Percentiles rank a stretch among this genome's conserved stretches.
Conservation (phyloP, 345 rosid genomes). For the Odontarrhena argentea region DNA sequence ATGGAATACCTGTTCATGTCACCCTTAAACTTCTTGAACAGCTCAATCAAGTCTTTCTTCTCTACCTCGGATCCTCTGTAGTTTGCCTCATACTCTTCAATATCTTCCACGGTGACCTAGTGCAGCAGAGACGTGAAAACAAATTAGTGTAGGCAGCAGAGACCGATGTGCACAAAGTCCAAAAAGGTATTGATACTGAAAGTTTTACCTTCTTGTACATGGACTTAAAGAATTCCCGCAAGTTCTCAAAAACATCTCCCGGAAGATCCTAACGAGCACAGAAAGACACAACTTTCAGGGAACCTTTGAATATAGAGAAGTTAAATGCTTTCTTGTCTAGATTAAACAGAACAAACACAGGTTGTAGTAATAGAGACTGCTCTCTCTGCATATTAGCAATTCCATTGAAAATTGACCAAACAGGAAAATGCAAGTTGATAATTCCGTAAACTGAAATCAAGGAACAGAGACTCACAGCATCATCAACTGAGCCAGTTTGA, state of each 20-base stretch:
- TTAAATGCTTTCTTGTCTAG: not conserved
- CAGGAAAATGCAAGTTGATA: not conserved
- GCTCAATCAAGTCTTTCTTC: conserved; percentile 78
- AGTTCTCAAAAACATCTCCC: conserved; percentile 64
- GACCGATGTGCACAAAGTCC: not conserved
- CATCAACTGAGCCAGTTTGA: conserved; percentile 87
- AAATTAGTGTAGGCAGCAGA: conserved; percentile 15
- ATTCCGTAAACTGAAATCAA: not conserved
- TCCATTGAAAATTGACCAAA: not conserved
- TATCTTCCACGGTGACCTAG: conserved; percentile 79
- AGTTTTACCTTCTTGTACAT: conserved; percentile 72
- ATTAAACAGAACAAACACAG: not conserved
- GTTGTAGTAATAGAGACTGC: not conserved
- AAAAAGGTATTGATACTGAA: not conserved
- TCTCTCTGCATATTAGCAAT: not conserved
- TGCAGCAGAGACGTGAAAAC: not conserved
- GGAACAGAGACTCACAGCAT: conserved; percentile 52
- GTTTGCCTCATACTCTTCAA: conserved; percentile 80
- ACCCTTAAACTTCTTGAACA: conserved; percentile 64
- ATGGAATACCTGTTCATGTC: conserved; percentile 67
- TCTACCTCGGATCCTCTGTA: conserved; percentile 91
- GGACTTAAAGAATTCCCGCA: conserved; percentile 58
- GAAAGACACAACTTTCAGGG: not conserved
- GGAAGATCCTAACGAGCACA: conserved; percentile 63
- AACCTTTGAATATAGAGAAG: not conserved